Percentiles rank a stretch among this genome's conserved stretches.
Evolutionary conservation across 2,329 filamentous ascomycete species (phyloP).

Genomic region (Microdochium bolleyi): DNA sequence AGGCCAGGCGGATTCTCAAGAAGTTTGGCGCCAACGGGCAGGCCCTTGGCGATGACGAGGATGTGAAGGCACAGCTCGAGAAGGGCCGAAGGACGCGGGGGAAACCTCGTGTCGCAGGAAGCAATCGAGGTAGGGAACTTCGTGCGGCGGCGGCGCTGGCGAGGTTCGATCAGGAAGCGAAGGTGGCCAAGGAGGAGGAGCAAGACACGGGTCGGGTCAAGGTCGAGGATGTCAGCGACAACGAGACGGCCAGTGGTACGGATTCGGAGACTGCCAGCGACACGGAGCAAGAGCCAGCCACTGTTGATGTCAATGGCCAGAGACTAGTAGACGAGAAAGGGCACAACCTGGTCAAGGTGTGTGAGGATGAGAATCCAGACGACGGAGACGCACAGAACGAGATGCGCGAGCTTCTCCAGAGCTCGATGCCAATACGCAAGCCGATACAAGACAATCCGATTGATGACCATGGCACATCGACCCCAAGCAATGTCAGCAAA

Average conservation of each 20-base stretch:
- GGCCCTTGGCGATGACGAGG: slow-evolving; percentile 61
- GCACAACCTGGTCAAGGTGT: slow-evolving; percentile 63
- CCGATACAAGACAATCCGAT: neutral
- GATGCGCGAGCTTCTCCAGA: slow-evolving; percentile 54
- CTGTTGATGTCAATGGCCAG: slow-evolving; percentile 56
- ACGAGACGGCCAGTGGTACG: slow-evolving; percentile 21
- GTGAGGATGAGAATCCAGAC: slow-evolving; percentile 56
- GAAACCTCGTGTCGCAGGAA: slow-evolving; percentile 67
- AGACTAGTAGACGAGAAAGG: slow-evolving; percentile 60
- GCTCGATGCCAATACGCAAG: slow-evolving; percentile 11
- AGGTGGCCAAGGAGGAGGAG: slow-evolving; percentile 33
- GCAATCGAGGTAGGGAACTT: slow-evolving; percentile 66
- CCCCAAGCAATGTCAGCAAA: neutral
- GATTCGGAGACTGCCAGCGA: slow-evolving; percentile 35
- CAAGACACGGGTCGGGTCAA: slow-evolving; percentile 21
- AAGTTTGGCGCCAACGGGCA: slow-evolving; percentile 70
- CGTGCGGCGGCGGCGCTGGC: slow-evolving; percentile 70
- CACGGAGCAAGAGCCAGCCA: slow-evolving; percentile 33
- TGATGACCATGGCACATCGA: neutral
- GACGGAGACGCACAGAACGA: slow-evolving; percentile 54
- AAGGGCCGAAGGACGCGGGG: slow-evolving; percentile 52
- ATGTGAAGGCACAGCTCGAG: slow-evolving; percentile 57
- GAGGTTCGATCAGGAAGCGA: slow-evolving; percentile 55
- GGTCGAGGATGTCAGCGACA: slow-evolving; percentile 25
- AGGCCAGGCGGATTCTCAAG: slow-evolving; percentile 63